phyloP scores from a whole-genome alignment of 116 monocot species.

The Zostera marina region DNA sequence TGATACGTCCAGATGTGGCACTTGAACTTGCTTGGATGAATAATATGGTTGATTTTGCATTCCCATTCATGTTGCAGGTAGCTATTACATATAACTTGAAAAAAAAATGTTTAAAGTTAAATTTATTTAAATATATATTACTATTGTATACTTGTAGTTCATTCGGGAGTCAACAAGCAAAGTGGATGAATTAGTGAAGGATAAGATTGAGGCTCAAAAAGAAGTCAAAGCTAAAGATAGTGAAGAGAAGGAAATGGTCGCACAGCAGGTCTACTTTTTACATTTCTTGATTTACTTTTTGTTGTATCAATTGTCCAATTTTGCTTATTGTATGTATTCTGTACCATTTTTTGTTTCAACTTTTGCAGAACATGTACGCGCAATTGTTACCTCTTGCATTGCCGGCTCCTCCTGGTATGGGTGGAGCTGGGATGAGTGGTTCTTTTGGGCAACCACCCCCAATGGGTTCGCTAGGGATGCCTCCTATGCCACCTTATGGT shows the following conservation, averaged over 20 bases:
- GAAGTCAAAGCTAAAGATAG: slow-evolving; percentile 78
- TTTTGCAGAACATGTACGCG: slow-evolving; percentile 95
- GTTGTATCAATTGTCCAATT: not conserved
- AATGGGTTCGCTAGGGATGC: slow-evolving; percentile 58
- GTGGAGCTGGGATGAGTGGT: slow-evolving; percentile 37
- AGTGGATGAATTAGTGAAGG: slow-evolving; percentile 85
- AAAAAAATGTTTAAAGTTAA: no score
- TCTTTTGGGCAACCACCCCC: slow-evolving; percentile 31
- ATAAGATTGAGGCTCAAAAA: slow-evolving; percentile 57
- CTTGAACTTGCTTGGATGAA: slow-evolving; percentile 98
- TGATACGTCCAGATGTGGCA: slow-evolving; percentile 86
- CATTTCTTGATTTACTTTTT: not conserved
- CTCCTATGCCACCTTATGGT: slow-evolving; percentile 24
- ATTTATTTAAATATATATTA: not conserved
- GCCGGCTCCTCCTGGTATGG: slow-evolving; percentile 89
- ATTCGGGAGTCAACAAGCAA: slow-evolving; percentile 86
- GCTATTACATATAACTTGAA: not conserved
- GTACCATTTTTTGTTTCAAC: not conserved
- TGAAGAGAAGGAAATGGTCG: slow-evolving; percentile 88
- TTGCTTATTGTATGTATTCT: not conserved
- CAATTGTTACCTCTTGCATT: slow-evolving; percentile 92
- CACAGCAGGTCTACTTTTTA: slow-evolving; percentile 61
- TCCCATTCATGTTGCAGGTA: slow-evolving; percentile 96
- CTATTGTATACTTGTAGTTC: slow-evolving; percentile 23
- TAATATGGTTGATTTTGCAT: slow-evolving; percentile 90